phyloP scores from a whole-genome alignment of 352 stramenopile species.

The Phytophthora parvispora region DNA sequence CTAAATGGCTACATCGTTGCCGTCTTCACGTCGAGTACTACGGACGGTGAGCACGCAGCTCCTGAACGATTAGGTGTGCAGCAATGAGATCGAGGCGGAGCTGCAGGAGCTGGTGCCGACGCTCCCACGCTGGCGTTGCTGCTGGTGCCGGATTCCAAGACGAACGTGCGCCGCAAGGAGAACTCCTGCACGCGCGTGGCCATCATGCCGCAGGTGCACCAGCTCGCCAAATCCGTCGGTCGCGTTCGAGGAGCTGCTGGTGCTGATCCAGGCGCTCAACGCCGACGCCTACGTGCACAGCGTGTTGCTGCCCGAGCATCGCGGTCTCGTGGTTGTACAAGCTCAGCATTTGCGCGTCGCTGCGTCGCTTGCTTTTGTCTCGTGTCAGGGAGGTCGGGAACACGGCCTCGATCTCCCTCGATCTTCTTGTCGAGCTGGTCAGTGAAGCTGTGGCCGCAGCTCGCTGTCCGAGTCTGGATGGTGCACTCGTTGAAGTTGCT shows the following conservation, averaged over 20 bases:
- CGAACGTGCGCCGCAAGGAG: conserved; percentile 99
- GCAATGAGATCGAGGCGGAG: conserved; percentile 88
- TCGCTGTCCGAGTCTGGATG: too few relatives aligned
- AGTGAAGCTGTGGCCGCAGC: too few relatives aligned
- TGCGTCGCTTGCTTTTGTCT: too few relatives aligned
- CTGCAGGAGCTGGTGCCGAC: conserved; percentile 74
- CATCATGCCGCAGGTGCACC: conserved; percentile 88
- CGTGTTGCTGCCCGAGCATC: conserved; percentile 89
- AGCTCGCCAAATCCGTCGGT: conserved; percentile 59
- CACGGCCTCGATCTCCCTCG: too few relatives aligned
- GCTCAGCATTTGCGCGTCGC: too few relatives aligned
- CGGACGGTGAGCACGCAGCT: too few relatives aligned
- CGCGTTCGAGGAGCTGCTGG: conserved; percentile 57
- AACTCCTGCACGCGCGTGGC: conserved; percentile 97
- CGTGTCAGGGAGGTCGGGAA: too few relatives aligned
- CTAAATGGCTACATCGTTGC: too few relatives aligned
- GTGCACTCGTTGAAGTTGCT: too few relatives aligned
- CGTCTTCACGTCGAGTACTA: too few relatives aligned
- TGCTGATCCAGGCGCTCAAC: conserved; percentile 89
- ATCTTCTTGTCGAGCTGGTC: too few relatives aligned
- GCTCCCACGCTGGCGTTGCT: conserved; percentile 94
- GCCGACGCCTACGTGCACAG: conserved; percentile 92
- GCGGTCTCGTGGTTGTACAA: too few relatives aligned
- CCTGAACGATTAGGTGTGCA: conserved; percentile 90
- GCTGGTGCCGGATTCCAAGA: conserved; percentile 96